Conservation (phyloP, 495 filamentous ascomycete genomes). For the Annulohypoxylon nitens region DNA sequence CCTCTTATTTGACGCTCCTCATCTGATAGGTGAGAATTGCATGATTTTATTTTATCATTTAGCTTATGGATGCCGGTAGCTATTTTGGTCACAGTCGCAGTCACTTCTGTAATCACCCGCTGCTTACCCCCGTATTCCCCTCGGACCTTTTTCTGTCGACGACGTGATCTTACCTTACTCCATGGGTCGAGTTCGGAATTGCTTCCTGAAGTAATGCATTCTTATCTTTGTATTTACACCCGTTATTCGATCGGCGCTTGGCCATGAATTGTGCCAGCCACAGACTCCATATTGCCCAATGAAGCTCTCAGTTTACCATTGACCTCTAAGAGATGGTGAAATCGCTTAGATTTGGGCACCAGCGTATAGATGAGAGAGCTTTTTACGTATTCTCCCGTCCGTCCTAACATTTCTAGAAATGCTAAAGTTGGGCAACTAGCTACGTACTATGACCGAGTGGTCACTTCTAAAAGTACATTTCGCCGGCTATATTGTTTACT, state of each 20-base stretch:
- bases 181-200: slow-evolving; percentile 17
- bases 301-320: not conserved
- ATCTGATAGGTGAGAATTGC: not conserved
- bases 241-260: not conserved
- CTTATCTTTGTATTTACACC: slow-evolving; percentile 14
- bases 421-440: no score
- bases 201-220: slow-evolving; percentile 2
- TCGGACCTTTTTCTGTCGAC: slow-evolving; percentile 37
- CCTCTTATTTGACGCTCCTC: not conserved
- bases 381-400: not conserved
- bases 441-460: not conserved
- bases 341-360: not conserved
- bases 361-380: not conserved
- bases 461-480: not conserved
- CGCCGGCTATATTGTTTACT: not conserved
- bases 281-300: slow-evolving; percentile 5
- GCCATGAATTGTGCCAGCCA: not conserved
- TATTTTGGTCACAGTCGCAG: slow-evolving; percentile 35
- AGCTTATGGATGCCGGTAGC: slow-evolving; percentile 27
- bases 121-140: not conserved
- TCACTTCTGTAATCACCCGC: not conserved
- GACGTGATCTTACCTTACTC: slow-evolving; percentile 20
- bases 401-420: not conserved
- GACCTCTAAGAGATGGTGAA: not conserved
- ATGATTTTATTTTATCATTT: not conserved